Evolutionary conservation across 208 protist genomes (phyloP), one percentile per base, ranked within the genome.

Genomic region (Trypanosoma caninum): DNA sequence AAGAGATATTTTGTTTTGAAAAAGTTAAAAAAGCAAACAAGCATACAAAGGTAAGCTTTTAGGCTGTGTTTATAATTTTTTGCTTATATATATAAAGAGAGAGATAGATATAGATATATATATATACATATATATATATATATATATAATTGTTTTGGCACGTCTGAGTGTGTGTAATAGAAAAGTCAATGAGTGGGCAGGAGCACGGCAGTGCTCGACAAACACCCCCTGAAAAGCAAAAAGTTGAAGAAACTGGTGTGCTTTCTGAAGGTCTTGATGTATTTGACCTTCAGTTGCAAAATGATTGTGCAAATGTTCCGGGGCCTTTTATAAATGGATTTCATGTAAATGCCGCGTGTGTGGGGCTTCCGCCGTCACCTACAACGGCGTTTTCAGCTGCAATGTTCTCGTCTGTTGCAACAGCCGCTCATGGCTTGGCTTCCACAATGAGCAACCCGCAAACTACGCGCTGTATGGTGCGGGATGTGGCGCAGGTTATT

Each of bases 221-320:
- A 2, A 59, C 65, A 13, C 57, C 65, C 22, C 33, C 50, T 1
- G 27, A 38, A 28, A 47, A 46, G 33, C 57, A 52, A 9, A 59
- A 27, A 16, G 11, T 57, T 20, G 37, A 11, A 10, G 16, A 34
- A 37, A 37, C 11, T 35, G 57, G 25, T 50, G 35, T 16, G 22
- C 22, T 62, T 18, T 71, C 65, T n/a, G 65, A 65, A 11, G 65
- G 65, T 14, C 31, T 71, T 47, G 65, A 71, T 30, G 48, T 59
- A 37, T 71, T 71, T 50, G 65, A 71, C 40, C 31, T 71, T 13
- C 65, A 71, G 50, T 28, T 71, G 37, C 65, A 42, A 5, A 71
- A 71, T 14, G 65, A 71, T 33, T 71, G 57, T 20, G 50, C 56
- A 10, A 71, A 54, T 35, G 50, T 52, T 11, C 57, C 65, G 6